Percentiles rank a stretch among this genome's conserved stretches.
Evolutionary conservation across 208 protist genomes (phyloP).

Genomic region (Leptomonas pyrrhocoris): DNA sequence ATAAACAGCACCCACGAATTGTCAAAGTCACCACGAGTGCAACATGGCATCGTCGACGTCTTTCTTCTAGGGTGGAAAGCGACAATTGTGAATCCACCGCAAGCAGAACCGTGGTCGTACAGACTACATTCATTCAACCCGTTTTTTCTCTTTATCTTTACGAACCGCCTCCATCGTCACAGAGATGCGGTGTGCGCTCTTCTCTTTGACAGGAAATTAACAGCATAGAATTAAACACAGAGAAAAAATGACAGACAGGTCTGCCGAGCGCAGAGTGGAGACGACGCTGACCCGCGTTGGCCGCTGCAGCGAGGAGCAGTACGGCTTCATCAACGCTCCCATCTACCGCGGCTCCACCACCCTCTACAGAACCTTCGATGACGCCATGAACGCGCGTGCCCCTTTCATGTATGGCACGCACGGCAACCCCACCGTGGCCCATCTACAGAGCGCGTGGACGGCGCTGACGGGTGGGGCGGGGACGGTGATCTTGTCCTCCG

Average conservation of each 20-base stretch:
- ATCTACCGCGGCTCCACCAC: conserved; percentile 39
- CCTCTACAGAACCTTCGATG: conserved; percentile 29
- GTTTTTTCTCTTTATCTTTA: neutral
- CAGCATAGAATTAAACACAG: too few species aligned
- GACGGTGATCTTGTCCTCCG: conserved; percentile 32
- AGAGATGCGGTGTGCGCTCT: neutral
- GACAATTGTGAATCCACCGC: neutral
- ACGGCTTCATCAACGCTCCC: conserved; percentile 30
- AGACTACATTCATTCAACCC: too few species aligned
- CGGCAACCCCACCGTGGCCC: conserved; percentile 32
- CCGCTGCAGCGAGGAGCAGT: conserved; percentile 27
- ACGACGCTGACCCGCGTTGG: conserved; percentile 28
- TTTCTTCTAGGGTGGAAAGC: too few species aligned
- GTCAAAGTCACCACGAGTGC: too few species aligned
- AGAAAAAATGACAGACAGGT: conserved; percentile 2
- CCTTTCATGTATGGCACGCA: conserved; percentile 30
- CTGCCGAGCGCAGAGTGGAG: conserved; percentile 8
- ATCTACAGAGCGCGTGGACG: conserved; percentile 35
- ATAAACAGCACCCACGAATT: too few species aligned
- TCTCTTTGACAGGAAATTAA: too few species aligned
- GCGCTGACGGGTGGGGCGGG: conserved; percentile 35
- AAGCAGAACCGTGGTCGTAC: too few species aligned
- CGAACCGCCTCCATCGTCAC: neutral
- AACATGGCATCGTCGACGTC: too few species aligned
- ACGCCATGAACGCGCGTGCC: conserved; percentile 10